Conservation (phyloP, 208 protist species). For the Acanthamoeba triangularis region DNA sequence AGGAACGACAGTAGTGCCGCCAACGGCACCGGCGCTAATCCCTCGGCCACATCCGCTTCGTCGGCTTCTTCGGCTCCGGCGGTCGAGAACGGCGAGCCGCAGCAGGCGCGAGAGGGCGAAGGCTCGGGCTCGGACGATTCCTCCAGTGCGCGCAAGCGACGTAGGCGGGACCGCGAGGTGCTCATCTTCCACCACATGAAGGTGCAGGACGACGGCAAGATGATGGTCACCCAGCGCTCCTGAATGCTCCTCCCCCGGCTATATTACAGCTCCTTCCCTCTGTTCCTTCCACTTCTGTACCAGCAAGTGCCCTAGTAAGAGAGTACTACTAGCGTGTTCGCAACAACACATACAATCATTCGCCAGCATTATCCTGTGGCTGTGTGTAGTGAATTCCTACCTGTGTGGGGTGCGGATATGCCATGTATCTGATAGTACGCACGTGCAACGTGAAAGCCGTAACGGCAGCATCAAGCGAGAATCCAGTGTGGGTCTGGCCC, state of each 20-base stretch:
- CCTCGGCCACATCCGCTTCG: not conserved
- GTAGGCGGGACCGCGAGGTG: not conserved
- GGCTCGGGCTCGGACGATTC: not conserved
- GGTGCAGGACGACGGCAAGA: conserved; percentile 33
- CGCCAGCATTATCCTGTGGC: too few relatives aligned
- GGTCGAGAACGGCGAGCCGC: not conserved
- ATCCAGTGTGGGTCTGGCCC: too few relatives aligned
- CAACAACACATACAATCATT: too few relatives aligned
- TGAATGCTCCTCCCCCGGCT: not conserved
- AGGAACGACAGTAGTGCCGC: not conserved
- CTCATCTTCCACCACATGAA: conserved; percentile 57
- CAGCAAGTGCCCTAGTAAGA: too few relatives aligned
- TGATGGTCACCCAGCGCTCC: not conserved
- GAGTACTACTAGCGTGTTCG: too few relatives aligned
- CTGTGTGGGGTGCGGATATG: too few relatives aligned
- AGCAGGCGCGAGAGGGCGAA: not conserved
- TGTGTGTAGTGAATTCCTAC: too few relatives aligned
- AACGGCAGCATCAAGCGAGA: too few relatives aligned
- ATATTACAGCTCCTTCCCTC: too few relatives aligned
- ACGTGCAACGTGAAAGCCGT: too few relatives aligned
- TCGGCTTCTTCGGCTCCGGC: not conserved
- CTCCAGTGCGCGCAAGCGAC: not conserved
- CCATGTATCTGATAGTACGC: too few relatives aligned
- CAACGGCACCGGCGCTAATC: not conserved
- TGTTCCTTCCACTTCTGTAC: too few relatives aligned